Percentiles rank a stretch among this genome's conserved stretches.
These are phyloP conservation scores for Tylopilus rubrobrunneus DNA, from an alignment of 768 basidiomycete species.

Conservation along the genomic window DNA sequence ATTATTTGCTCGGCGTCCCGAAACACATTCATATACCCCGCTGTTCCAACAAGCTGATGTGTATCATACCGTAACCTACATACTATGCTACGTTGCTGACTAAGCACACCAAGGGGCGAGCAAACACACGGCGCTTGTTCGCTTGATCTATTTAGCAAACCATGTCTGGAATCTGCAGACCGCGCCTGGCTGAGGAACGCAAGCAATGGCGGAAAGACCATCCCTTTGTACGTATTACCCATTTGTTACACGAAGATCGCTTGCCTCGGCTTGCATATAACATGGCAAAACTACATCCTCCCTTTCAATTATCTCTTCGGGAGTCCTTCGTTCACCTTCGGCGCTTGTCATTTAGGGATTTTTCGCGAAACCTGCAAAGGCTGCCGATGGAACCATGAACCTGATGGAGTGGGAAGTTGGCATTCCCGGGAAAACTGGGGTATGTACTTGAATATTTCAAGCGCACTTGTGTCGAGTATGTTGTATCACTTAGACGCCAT, in stretches of 20 bases:
- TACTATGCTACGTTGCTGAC: slow-evolving; percentile 10
- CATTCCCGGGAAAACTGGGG: slow-evolving; percentile 88
- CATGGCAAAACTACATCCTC: not conserved
- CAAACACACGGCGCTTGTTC: not conserved
- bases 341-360: slow-evolving; percentile 65
- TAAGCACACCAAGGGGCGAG: slow-evolving; percentile 7
- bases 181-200: slow-evolving; percentile 91
- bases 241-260: not conserved
- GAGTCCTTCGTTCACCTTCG: slow-evolving; percentile 1
- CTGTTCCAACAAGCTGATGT: not conserved
- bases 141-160: slow-evolving; percentile 2
- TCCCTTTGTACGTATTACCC: slow-evolving; percentile 74
- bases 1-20: not conserved
- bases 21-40: not conserved
- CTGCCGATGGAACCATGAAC: slow-evolving; percentile 90
- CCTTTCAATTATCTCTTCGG: not conserved
- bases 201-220: slow-evolving; percentile 99
- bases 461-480: slow-evolving; percentile 9
- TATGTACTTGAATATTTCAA: slow-evolving; percentile 40
- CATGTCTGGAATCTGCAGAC: slow-evolving; percentile 89
- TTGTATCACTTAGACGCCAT: slow-evolving; percentile 67
- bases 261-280: not conserved
- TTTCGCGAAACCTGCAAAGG: slow-evolving; percentile 91
- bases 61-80: too few relatives aligned
- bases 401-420: slow-evolving; percentile 99